Evolutionary conservation across 2,329 filamentous ascomycete genomes (phyloP).

Genomic region (Triangularia verruculosa): DNA sequence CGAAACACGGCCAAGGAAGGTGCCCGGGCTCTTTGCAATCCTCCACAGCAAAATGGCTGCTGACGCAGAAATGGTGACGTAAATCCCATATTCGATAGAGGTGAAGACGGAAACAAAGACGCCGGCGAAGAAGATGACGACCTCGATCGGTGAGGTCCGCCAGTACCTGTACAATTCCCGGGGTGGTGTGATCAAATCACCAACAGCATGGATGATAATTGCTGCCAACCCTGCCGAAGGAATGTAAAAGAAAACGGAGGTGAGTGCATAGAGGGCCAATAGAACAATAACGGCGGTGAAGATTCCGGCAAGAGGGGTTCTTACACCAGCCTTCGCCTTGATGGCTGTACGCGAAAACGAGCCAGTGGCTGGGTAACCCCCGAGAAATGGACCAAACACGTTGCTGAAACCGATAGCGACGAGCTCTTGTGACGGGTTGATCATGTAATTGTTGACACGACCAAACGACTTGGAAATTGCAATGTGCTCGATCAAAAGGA

Average conservation of each 20-base stretch:
- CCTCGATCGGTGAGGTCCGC: slow-evolving; percentile 70
- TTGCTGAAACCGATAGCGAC: slow-evolving; percentile 93
- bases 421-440: slow-evolving; percentile 94
- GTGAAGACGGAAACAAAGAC: slow-evolving; percentile 57
- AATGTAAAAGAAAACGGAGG: slow-evolving; percentile 78
- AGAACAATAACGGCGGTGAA: slow-evolving; percentile 75
- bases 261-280: slow-evolving; percentile 73
- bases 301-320: slow-evolving; percentile 73
- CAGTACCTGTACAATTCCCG: slow-evolving; percentile 75
- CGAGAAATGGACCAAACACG: slow-evolving; percentile 85
- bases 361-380: slow-evolving; percentile 88
- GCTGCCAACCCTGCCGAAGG: slow-evolving; percentile 67
- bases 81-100: slow-evolving; percentile 50
- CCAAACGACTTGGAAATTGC: slow-evolving; percentile 98
- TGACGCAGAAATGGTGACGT: slow-evolving; percentile 45
- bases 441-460: slow-evolving; percentile 95
- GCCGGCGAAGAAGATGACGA: slow-evolving; percentile 71
- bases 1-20: slow-evolving; percentile 43
- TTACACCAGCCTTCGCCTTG: slow-evolving; percentile 78
- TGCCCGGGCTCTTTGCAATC: slow-evolving; percentile 45
- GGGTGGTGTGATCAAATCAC: slow-evolving; percentile 70
- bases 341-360: slow-evolving; percentile 70
- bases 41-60: slow-evolving; percentile 44
- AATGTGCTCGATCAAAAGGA: slow-evolving; percentile 94
- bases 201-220: slow-evolving; percentile 81